Conservation (phyloP, 2,329 filamentous ascomycete genomes). For the Botryosphaeria dothidea region DNA sequence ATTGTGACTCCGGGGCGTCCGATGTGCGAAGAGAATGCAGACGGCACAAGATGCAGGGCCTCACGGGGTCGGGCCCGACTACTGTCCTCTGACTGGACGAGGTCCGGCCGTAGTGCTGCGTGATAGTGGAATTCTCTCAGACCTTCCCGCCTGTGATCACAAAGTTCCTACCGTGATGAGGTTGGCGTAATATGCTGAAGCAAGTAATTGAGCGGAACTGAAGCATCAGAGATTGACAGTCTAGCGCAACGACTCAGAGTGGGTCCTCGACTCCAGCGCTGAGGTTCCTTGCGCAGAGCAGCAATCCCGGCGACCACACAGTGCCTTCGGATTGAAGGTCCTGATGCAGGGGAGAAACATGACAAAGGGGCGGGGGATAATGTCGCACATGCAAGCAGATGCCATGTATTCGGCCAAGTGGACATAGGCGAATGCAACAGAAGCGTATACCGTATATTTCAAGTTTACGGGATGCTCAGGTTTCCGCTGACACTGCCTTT, state of each 20-base stretch:
- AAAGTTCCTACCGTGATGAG: too few species aligned
- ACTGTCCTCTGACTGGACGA: too few species aligned
- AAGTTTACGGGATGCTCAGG: neutral
- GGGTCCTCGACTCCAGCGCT: neutral
- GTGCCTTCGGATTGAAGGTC: slow-evolving; percentile 10
- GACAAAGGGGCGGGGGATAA: neutral
- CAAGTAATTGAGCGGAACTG: too few species aligned
- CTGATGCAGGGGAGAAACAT: neutral
- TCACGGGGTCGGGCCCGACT: neutral
- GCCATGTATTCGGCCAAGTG: neutral
- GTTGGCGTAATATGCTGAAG: too few species aligned
- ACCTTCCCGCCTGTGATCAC: too few species aligned
- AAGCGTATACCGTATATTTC: neutral
- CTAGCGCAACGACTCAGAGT: neutral
- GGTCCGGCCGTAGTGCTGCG: too few species aligned
- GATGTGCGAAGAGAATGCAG: neutral
- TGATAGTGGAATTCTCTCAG: too few species aligned
- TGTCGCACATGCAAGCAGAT: neutral
- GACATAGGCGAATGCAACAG: neutral
- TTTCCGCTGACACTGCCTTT: neutral
- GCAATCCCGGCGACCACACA: neutral
- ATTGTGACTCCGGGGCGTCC: neutral
- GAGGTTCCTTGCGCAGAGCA: neutral
- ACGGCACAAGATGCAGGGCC: neutral
- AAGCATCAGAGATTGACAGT: neutral